Evolutionary conservation across 2,329 filamentous ascomycete genomes (phyloP).

Genomic region (Byssoonygena ceratinophila): DNA sequence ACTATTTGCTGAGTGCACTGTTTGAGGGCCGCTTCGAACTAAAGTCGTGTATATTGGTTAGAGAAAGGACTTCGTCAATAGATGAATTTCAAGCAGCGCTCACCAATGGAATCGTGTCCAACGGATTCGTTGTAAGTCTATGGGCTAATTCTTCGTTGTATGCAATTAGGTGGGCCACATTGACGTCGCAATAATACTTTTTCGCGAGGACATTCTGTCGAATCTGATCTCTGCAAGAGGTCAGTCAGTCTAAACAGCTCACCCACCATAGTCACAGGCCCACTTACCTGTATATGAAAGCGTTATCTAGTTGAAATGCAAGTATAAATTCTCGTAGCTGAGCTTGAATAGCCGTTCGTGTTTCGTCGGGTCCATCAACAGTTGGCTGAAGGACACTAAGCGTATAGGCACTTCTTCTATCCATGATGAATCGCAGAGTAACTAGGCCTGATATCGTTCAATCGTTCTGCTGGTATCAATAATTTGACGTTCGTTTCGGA

Average conservation of each 20-base stretch:
- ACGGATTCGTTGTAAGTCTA: conserved; percentile 75
- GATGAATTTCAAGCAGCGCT: conserved; percentile 21
- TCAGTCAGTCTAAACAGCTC: neutral
- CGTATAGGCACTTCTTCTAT: conserved; percentile 77
- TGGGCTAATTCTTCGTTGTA: conserved; percentile 94
- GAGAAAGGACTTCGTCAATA: neutral
- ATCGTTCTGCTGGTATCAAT: no score
- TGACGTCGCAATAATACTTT: conserved; percentile 91
- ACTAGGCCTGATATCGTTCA: neutral
- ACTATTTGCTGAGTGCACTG: conserved; percentile 90
- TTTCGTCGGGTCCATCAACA: conserved; percentile 56
- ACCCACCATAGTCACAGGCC: neutral
- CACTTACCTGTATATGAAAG: conserved; percentile 79
- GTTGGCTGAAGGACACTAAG: conserved; percentile 66
- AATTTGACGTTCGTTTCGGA: no score
- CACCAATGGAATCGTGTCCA: conserved; percentile 84
- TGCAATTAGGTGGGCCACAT: conserved; percentile 88
- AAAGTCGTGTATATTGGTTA: conserved; percentile 5
- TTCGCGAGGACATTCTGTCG: conserved; percentile 89
- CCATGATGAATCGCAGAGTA: conserved; percentile 46
- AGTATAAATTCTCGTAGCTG: conserved; percentile 85
- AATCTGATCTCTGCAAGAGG: conserved; percentile 65
- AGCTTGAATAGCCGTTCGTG: conserved; percentile 60
- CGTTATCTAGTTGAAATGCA: conserved; percentile 85
- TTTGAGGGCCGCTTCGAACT: conserved; percentile 87